Evolutionary conservation across 176 grass and related monocot species (phyloP).

Genomic region (Zea mays): Zm-B73-REFERENCE-NAM-5.0 NC_050099.1:147391501-147392000

Average conservation of each 20-base stretch:
- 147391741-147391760: slow-evolving; percentile 49
- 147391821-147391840: slow-evolving; percentile 86
- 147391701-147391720: background rate
- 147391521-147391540: background rate
- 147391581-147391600: background rate
- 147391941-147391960: slow-evolving; percentile 58
- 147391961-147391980: slow-evolving; percentile 82
- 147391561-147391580: background rate
- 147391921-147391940: slow-evolving; percentile 84
- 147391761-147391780: slow-evolving; percentile 60
- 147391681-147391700: background rate
- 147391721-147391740: background rate
- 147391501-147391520: background rate
- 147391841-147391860: slow-evolving; percentile 49
- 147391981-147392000: slow-evolving; percentile 73
- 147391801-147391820: slow-evolving; percentile 80
- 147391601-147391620: slow-evolving; percentile 57
- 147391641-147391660: slow-evolving; percentile 59
- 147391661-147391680: slow-evolving; percentile 36
- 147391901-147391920: slow-evolving; percentile 6
- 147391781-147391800: slow-evolving; percentile 81
- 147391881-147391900: background rate
- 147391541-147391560: background rate
- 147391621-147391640: slow-evolving; percentile 56
- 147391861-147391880: slow-evolving; percentile 16